Evolutionary conservation across 1,139 yeast genomes (phyloP), one percentile per base, ranked within the genome.

Genomic region (Protomyces arabidopsidicola): DNA sequence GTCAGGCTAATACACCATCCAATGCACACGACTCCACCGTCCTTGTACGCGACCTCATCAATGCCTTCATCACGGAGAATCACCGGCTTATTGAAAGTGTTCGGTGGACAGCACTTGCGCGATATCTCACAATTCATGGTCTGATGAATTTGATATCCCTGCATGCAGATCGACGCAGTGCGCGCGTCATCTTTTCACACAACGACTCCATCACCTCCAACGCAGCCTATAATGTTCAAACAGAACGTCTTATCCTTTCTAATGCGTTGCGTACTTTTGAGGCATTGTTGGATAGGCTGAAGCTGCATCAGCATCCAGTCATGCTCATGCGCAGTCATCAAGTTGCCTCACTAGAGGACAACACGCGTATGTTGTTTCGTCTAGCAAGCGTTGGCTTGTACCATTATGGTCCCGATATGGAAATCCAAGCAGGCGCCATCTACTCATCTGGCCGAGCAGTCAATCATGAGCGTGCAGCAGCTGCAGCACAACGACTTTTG

Each of bases 311-410:
- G 12, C 22, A 42, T 42, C 48, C 48, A 16, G 9, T 42, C 24
- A 18, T 42, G 48, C 48, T 16, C 24, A 42, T 42, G 48, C 48
- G 48, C 22, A 36, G 42, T 36, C 42, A 36, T 36, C 42, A 36
- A 14, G 42, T 12, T 12, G 34, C 55, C 2, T 18, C 24, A 14
- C 27, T 35, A 8, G 48, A 42, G 22, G 27, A 20, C 12, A 52
- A 52, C 10, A 52, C 55, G 31, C 55, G 55, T 18, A 34, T 52
- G 16, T 20, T 52, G 34, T 52, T 52, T 12, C 38, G 55, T 31
- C 55, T 52, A 5, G 55, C 55, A 31, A 24, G 42, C 27, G 18
- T 35, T 20, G 22, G 55, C 16, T 14, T 52, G 10, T 14, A 52
- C 16, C 27, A 27, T 34, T 35, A 52, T 22, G 55, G 42, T 14